Base-by-base conservation (phyloP, 805 yeast genomes). In the Cyberlindnera meyerae region DNA sequence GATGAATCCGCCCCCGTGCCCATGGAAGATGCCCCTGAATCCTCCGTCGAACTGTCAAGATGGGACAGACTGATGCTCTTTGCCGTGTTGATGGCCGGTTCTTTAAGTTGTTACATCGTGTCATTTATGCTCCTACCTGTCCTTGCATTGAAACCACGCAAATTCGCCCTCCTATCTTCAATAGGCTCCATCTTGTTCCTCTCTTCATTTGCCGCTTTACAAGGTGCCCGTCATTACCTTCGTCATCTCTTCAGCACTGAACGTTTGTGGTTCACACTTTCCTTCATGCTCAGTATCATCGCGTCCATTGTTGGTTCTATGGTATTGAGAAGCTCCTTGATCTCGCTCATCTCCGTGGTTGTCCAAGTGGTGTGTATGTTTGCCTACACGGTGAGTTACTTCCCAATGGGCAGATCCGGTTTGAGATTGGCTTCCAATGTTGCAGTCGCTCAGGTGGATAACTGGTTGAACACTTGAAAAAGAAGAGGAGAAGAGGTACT, bases 31-130 rank as follows among this genome's bases (percentile, higher is more conserved):
- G 31, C 18, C 5, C 33, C 30, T 11, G 37, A 36, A 13, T 20
- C 34, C 14, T 14, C 36, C 3, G 17, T 28, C 8, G 37, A 45
- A 29, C 39, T 44, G 5, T 38, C 43, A 5, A 27, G 45, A 24
- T 44, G 45, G 45, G 53, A 48, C 20, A 33, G 49, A 29, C 33
- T 48, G 20, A 15, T 47, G 13, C 35, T 48, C 5, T 48, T 48
- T 28, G 49, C 47, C 2, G 41, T 47, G 11, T 31, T 43, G 8
- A 44, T 48, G 46, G 49, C 47, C 16, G 41, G 45, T 11, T 44
- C 49, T 4, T 14, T 48, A 11, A 40, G 46, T 17, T 48, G 51
- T 25, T 48, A 44, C 40, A 38, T 44, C 25, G 49, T 47, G 1
- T 36, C 44, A 12, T 45, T 47, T 38, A 18, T 44, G 30, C 28